Evolutionary conservation across 495 filamentous ascomycete genomes (phyloP).

Genomic region (Daldinia loculata): DNA sequence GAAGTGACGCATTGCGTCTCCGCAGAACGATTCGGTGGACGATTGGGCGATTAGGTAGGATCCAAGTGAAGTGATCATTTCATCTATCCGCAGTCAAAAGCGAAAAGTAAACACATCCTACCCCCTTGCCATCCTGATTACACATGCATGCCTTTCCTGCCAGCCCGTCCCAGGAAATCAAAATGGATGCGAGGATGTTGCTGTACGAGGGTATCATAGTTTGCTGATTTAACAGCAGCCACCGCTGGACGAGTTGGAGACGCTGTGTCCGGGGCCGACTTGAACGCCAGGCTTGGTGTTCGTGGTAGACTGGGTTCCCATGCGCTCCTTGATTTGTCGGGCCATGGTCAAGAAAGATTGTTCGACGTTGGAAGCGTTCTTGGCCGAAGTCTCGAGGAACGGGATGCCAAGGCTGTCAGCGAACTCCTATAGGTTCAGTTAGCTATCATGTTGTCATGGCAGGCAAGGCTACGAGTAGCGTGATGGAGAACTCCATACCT

Average conservation of each 20-base stretch:
- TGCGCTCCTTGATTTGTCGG: constrained; percentile 99
- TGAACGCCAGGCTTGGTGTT: constrained; percentile 99
- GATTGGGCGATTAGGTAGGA: constrained; percentile 36
- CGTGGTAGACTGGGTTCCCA: constrained; percentile 92
- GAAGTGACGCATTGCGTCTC: constrained; percentile 22
- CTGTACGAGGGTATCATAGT: constrained; percentile 46
- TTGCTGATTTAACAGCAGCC: constrained; percentile 85
- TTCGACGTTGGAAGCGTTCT: constrained; percentile 99
- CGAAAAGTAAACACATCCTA: constrained; percentile 40
- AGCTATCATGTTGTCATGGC: constrained; percentile 23
- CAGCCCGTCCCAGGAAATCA: constrained; percentile 89
- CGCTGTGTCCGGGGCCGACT: constrained; percentile 91
- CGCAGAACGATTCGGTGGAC: constrained; percentile 27
- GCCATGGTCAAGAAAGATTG: constrained; percentile 99
- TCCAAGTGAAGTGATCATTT: constrained; percentile 46
- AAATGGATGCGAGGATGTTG: constrained; percentile 42
- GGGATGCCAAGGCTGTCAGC: constrained; percentile 98
- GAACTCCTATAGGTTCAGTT: constrained; percentile 75
- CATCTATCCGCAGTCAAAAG: constrained; percentile 46
- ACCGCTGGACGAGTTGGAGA: constrained; percentile 86
- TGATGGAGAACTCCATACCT: constrained; percentile 66
- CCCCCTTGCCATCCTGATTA: constrained; percentile 79
- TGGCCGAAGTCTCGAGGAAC: constrained; percentile 99
- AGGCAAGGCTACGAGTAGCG: not conserved
- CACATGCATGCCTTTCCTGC: constrained; percentile 88